Base-by-base conservation (phyloP, 306 rosid species). In the Ormosia emarginata region DNA sequence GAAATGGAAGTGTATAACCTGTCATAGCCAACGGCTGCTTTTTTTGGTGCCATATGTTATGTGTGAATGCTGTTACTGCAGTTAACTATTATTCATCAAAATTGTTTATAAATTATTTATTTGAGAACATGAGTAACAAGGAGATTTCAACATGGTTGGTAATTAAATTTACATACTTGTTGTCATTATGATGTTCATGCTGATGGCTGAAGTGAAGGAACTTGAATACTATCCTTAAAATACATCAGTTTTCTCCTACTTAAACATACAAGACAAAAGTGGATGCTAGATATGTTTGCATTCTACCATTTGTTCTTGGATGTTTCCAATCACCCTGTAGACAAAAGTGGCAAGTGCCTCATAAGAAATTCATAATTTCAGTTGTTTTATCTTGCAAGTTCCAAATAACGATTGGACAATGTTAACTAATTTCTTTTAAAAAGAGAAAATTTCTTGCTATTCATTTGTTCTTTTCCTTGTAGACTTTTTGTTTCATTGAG, bases 21-120 rank as follows among this genome's bases (percentile, higher is more conserved):
- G 57, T 66, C 56, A 37, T 56, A 11, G 55, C 40, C 7, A 67
- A 49, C 12, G 44, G 40, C 43, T 73, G 10, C 70, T 33, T 36
- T 75, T 66, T 67, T 75, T 67, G 43, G 79, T 59, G 29, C 50
- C 56, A 66, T 57, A 49, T 83, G 66, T 24, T 73, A 30, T 37
- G 37, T 53, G 50, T 40, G 58, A 61, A 50, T 59, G 37, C 34
- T 18, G 37, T 72, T 24, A 2, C 53, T 62, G 78, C 56, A 52
- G 58, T 74, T 15, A 61, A 43, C 61, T 52, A 44, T 53, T 15
- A 18, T 52, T 46, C 50, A 18, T 64, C 12, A 29, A 32, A 66
- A 46, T 47, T 30, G 13, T 61, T n/a, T 46, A 57, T 39, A 64
- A 84, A 56, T 13, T 74, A 55, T 74, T 82, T 53, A 46, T 11